Evolutionary conservation across 75 land plant genomes (phyloP).

Genomic region (Isoetes taiwanensis): DNA sequence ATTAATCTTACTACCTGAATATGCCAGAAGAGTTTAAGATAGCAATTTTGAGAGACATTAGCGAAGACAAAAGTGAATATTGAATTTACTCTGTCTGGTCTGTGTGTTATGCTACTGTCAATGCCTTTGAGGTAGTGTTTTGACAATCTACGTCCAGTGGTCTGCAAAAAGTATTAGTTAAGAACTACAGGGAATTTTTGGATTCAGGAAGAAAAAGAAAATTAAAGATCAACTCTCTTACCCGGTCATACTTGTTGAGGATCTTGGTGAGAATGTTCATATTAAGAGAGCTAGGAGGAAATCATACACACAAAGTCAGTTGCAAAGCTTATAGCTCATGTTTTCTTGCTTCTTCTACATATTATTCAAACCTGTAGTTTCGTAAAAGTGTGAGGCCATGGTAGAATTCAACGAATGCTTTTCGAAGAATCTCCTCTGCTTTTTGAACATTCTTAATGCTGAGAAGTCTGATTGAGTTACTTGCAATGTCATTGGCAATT

Average conservation of each 20-base stretch:
- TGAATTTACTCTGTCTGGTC: neutral
- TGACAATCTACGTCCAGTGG: neutral
- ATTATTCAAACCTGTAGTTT: neutral
- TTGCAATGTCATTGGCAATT: neutral
- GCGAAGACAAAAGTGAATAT: neutral
- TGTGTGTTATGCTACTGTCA: neutral
- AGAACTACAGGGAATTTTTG: neutral
- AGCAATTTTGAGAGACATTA: neutral
- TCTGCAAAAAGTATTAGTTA: no score
- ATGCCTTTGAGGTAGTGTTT: neutral
- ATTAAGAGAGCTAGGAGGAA: neutral
- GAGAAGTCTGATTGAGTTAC: neutral
- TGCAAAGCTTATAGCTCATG: neutral
- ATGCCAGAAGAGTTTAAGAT: neutral
- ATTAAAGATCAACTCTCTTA: neutral
- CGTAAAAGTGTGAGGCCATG: neutral
- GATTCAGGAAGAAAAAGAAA: neutral
- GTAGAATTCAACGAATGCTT: neutral
- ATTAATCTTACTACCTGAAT: neutral
- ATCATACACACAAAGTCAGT: neutral
- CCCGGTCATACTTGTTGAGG: neutral
- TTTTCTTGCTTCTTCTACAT: no score
- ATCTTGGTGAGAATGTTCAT: neutral
- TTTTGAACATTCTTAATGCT: neutral
- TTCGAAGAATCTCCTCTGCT: neutral